phyloP scores from a whole-genome alignment of 192 early-diverging fungal genomes.

The Backusella mclennaniae region DNA sequence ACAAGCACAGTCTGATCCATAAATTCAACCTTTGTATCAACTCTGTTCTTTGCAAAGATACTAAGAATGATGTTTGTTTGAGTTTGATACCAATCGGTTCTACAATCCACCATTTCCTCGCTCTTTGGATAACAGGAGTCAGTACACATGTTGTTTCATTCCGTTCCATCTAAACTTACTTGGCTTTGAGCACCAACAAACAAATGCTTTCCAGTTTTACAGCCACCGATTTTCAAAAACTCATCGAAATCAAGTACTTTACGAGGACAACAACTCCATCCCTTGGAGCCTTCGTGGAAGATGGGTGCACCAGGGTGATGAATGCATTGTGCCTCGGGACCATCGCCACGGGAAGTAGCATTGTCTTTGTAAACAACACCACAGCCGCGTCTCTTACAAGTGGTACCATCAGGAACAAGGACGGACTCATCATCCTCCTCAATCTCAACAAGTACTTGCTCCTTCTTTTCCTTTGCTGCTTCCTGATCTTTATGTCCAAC shows the following conservation, averaged over 20 bases:
- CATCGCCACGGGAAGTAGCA: constrained; percentile 49
- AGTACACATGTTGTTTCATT: too few species aligned
- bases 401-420: constrained; percentile 65
- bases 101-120: constrained; percentile 69
- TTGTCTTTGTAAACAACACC: constrained; percentile 62
- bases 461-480: constrained; percentile 52
- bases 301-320: constrained; percentile 90
- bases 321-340: constrained; percentile 59
- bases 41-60: constrained; percentile 91
- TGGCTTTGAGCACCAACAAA: constrained; percentile 66
- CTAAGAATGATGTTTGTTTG: constrained; percentile 80
- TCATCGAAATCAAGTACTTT: constrained; percentile 98
- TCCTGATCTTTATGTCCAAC: constrained; percentile 30
- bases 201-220: constrained; percentile 85
- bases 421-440: constrained; percentile 78
- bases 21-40: constrained; percentile 71
- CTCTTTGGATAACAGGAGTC: not conserved
- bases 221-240: constrained; percentile 94
- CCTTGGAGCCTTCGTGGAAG: constrained; percentile 99
- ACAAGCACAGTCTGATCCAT: constrained; percentile 49
- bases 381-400: constrained; percentile 87
- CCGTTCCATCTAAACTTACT: not conserved
- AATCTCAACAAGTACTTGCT: constrained; percentile 32
- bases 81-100: constrained; percentile 96
- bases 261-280: constrained; percentile 94